Conservation (phyloP, 2,329 filamentous ascomycete species). For the Paracoccidioides lutzii region DNA sequence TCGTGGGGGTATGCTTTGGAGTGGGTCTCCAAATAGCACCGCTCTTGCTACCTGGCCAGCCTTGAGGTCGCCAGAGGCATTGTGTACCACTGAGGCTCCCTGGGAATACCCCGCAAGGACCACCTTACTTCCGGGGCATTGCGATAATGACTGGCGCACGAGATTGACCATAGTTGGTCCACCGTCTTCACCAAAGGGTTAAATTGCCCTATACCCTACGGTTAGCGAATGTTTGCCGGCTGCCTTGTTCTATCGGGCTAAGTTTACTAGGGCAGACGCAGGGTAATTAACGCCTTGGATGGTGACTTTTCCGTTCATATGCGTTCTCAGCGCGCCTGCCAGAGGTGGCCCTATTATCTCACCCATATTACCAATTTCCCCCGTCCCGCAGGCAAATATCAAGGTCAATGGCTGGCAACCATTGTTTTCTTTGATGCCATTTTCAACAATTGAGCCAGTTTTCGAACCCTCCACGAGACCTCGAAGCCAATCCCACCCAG, state of each 20-base stretch:
- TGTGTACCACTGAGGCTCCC: conserved; percentile 25
- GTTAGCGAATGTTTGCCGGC: conserved; percentile 16
- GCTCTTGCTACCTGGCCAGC: conserved; percentile 27
- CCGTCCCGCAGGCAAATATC: conserved; percentile 33
- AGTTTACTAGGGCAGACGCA: conserved; percentile 14
- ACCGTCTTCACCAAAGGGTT: conserved; percentile 16
- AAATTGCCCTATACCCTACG: conserved; percentile 16
- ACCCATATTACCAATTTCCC: conserved; percentile 33
- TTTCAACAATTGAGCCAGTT: conserved; percentile 21
- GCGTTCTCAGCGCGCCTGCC: conserved; percentile 14
- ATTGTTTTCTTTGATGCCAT: conserved; percentile 27
- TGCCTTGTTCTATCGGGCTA: conserved; percentile 13
- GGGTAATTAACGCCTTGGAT: conserved; percentile 24
- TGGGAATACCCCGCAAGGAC: conserved; percentile 25
- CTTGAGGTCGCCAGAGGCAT: conserved; percentile 18
- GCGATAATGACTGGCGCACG: conserved; percentile 17
- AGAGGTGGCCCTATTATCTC: conserved; percentile 28
- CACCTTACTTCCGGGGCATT: conserved; percentile 24
- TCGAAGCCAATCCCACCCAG: background rate
- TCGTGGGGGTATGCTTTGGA: conserved; percentile 26
- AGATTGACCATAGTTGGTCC: conserved; percentile 20
- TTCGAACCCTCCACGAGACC: background rate
- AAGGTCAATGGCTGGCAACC: conserved; percentile 32
- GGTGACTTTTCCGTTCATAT: conserved; percentile 17
- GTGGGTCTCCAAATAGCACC: conserved; percentile 36